phyloP scores from a whole-genome alignment of 2,329 filamentous ascomycete genomes.

The Raffaelea arxii region DNA sequence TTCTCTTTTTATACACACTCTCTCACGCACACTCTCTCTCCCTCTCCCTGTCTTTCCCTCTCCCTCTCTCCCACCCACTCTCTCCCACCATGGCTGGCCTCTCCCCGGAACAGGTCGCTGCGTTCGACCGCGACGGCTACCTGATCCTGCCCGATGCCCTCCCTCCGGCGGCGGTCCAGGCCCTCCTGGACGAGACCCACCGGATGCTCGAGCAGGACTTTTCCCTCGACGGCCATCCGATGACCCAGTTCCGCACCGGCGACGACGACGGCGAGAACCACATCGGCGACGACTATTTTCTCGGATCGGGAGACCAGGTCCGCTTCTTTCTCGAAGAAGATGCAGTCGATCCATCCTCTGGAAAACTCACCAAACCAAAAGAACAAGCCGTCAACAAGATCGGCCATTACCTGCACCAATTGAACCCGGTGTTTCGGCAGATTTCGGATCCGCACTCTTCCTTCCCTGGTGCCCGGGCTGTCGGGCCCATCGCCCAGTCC shows the following conservation, averaged over 20 bases:
- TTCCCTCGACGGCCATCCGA: slow-evolving; percentile 71
- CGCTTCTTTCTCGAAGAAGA: slow-evolving; percentile 98
- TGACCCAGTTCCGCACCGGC: slow-evolving; percentile 90
- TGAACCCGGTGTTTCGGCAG: slow-evolving; percentile 56
- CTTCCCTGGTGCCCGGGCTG: slow-evolving; percentile 25
- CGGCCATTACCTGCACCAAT: slow-evolving; percentile 64
- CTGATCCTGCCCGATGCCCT: slow-evolving; percentile 77
- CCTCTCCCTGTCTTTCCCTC: background rate
- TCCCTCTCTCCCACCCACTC: background rate
- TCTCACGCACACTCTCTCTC: too few species aligned
- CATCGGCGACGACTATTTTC: slow-evolving; percentile 91
- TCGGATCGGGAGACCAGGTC: slow-evolving; percentile 79
- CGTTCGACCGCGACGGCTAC: slow-evolving; percentile 79
- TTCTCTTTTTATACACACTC: too few species aligned
- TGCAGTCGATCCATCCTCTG: slow-evolving; percentile 56
- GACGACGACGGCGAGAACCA: slow-evolving; percentile 51
- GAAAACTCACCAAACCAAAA: slow-evolving; percentile 67
- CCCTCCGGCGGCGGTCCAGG: slow-evolving; percentile 49
- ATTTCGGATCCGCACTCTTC: slow-evolving; percentile 40
- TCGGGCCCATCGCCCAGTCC: slow-evolving; percentile 54
- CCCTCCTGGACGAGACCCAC: slow-evolving; percentile 66
- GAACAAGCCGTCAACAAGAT: slow-evolving; percentile 83
- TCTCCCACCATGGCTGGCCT: slow-evolving; percentile 38
- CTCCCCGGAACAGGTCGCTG: slow-evolving; percentile 57
- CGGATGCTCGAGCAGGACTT: slow-evolving; percentile 60